These are phyloP conservation scores for Heliosperma pusillum DNA, from an alignment of 148 eudicot species.

Conservation along the genomic window DNA sequence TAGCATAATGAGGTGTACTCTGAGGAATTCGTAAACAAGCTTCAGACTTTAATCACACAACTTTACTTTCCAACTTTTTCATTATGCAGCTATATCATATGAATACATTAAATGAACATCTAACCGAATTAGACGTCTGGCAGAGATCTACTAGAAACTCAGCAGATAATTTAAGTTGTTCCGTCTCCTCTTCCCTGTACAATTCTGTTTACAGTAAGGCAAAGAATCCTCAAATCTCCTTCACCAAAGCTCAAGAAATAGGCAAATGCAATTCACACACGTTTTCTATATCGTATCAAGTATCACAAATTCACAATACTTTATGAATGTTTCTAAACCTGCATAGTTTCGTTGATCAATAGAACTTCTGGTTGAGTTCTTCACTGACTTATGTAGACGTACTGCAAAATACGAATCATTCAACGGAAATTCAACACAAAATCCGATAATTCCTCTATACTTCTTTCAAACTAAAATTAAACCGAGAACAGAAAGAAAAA, in stretches of 20 bases:
- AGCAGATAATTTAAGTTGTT: slow-evolving; percentile 68
- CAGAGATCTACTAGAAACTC: slow-evolving; percentile 94
- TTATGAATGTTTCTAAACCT: slow-evolving; percentile 24
- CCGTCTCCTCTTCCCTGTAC: slow-evolving; percentile 52
- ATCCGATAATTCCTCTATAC: not conserved
- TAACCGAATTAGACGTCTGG: slow-evolving; percentile 40
- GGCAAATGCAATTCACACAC: too few relatives aligned
- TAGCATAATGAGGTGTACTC: slow-evolving; percentile 56
- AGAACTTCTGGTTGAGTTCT: slow-evolving; percentile 30
- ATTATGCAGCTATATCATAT: not conserved
- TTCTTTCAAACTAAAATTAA: not conserved
- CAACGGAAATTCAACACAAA: not conserved
- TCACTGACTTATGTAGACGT: slow-evolving; percentile 52
- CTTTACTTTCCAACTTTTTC: not conserved
- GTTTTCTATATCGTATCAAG: too few relatives aligned
- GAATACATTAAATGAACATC: slow-evolving; percentile 25
- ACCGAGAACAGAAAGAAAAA: not conserved
- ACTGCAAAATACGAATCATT: slow-evolving; percentile 41
- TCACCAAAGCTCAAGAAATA: not conserved
- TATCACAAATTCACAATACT: too few relatives aligned
- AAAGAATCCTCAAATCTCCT: slow-evolving; percentile 8
- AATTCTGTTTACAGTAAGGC: slow-evolving; percentile 38
- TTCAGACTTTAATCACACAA: not conserved
- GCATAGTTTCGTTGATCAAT: slow-evolving; percentile 19
- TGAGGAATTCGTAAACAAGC: slow-evolving; percentile 20